phyloP scores from a whole-genome alignment of 257 asterid species.

The Scutellaria baicalensis region DNA sequence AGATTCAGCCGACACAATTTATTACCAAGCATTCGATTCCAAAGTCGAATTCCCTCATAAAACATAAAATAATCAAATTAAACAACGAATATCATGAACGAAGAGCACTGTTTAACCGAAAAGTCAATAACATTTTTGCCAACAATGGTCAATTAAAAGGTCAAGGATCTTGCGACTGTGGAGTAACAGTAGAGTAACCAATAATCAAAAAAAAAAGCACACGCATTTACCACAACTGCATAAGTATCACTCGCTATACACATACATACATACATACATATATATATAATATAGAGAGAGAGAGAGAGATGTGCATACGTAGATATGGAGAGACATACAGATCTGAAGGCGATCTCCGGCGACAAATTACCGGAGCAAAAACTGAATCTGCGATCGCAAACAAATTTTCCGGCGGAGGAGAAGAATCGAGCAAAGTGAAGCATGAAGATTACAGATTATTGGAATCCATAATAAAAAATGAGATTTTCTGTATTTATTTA shows the following conservation, averaged over 20 bases:
- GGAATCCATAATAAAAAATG: not conserved
- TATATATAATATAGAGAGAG: not conserved
- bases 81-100: constrained; percentile 6
- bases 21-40: not conserved
- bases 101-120: not conserved
- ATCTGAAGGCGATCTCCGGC: constrained; percentile 28
- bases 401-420: constrained; percentile 5
- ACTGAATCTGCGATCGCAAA: constrained; percentile 10
- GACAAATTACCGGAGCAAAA: constrained; percentile 9
- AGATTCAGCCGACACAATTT: constrained; percentile 1
- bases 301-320: not conserved
- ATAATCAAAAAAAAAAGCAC: constrained; percentile 14
- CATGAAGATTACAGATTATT: not conserved
- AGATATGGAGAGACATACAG: constrained; percentile 16
- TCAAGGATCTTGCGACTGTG: constrained; percentile 11
- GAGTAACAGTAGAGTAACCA: not conserved
- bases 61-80: not conserved
- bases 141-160: constrained; percentile 15
- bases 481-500: not conserved
- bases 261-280: not conserved
- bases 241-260: not conserved
- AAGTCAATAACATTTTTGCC: constrained; percentile 8
- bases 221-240: constrained; percentile 1
- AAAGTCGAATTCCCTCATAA: constrained; percentile 6
- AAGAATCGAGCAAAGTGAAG: not conserved